Evolutionary conservation across 768 basidiomycete genomes (phyloP).

Genomic region (Mycena rebaudengoi): DNA sequence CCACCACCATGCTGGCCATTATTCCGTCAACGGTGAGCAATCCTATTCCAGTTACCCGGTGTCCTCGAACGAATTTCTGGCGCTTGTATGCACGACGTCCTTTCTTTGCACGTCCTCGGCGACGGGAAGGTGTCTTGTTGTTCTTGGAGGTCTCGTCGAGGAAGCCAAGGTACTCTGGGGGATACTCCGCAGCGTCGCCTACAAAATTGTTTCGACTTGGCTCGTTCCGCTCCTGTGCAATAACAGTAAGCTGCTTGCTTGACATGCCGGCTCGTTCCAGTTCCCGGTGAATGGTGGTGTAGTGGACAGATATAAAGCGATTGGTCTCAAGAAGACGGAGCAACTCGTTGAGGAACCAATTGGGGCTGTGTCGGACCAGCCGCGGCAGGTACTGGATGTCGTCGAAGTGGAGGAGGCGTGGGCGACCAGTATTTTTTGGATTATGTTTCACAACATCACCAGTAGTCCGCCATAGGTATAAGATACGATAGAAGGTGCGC

Average conservation of each 20-base stretch:
- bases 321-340: slow-evolving; percentile 34
- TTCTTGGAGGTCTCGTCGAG: slow-evolving; percentile 46
- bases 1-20: slow-evolving; percentile 14
- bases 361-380: slow-evolving; percentile 29
- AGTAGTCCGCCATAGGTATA: slow-evolving; percentile 34
- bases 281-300: slow-evolving; percentile 38
- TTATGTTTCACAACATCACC: slow-evolving; percentile 32
- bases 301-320: slow-evolving; percentile 43
- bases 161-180: slow-evolving; percentile 42
- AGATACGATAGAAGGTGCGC: slow-evolving; percentile 32
- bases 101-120: background rate
- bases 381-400: slow-evolving; percentile 32
- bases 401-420: slow-evolving; percentile 14
- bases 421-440: background rate
- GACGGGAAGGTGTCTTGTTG: slow-evolving; percentile 28
- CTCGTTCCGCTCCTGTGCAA: slow-evolving; percentile 43
- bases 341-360: slow-evolving; percentile 47
- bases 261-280: slow-evolving; percentile 36
- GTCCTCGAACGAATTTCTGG: background rate
- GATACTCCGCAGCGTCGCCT: slow-evolving; percentile 35
- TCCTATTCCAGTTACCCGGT: slow-evolving; percentile 12
- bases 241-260: slow-evolving; percentile 38
- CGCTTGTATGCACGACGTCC: background rate
- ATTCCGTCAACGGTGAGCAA: slow-evolving; percentile 26
- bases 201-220: slow-evolving; percentile 34